Conservation (phyloP, 768 basidiomycete species). For the Boletus tylopilopsis region DNA sequence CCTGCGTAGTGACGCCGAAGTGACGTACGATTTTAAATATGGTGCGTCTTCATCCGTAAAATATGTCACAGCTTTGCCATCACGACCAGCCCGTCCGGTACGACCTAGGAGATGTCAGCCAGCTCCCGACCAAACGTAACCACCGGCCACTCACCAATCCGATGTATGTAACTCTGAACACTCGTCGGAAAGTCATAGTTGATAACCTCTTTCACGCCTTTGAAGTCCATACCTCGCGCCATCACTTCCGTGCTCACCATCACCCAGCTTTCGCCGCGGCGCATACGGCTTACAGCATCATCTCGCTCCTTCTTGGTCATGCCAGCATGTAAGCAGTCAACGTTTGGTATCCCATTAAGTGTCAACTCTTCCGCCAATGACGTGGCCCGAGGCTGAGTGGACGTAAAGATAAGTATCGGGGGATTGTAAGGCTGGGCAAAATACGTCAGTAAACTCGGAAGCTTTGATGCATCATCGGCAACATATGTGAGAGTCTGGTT, state of each 20-base stretch:
- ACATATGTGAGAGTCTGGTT: slow-evolving; percentile 87
- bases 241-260: slow-evolving; percentile 96
- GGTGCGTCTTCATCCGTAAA: slow-evolving; percentile 94
- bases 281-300: slow-evolving; percentile 80
- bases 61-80: slow-evolving; percentile 92
- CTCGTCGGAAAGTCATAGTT: slow-evolving; percentile 97
- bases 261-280: slow-evolving; percentile 88
- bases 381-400: slow-evolving; percentile 79
- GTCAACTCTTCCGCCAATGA: slow-evolving; percentile 80
- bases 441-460: slow-evolving; percentile 81
- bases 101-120: slow-evolving; percentile 52
- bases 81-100: slow-evolving; percentile 89
- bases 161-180: slow-evolving; percentile 93
- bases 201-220: slow-evolving; percentile 88
- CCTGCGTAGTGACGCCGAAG: background rate
- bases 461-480: slow-evolving; percentile 90
- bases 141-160: slow-evolving; percentile 61
- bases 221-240: slow-evolving; percentile 98
- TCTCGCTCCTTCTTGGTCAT: slow-evolving; percentile 86
- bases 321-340: slow-evolving; percentile 89
- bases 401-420: slow-evolving; percentile 88
- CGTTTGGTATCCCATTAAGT: slow-evolving; percentile 72
- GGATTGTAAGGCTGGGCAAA: slow-evolving; percentile 83
- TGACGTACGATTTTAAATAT: slow-evolving; percentile 78
- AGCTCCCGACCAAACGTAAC: background rate